Evolutionary conservation across 2,329 filamentous ascomycete species (phyloP), one percentile per base, ranked within the genome.

Genomic region (Amauroascus niger): DNA sequence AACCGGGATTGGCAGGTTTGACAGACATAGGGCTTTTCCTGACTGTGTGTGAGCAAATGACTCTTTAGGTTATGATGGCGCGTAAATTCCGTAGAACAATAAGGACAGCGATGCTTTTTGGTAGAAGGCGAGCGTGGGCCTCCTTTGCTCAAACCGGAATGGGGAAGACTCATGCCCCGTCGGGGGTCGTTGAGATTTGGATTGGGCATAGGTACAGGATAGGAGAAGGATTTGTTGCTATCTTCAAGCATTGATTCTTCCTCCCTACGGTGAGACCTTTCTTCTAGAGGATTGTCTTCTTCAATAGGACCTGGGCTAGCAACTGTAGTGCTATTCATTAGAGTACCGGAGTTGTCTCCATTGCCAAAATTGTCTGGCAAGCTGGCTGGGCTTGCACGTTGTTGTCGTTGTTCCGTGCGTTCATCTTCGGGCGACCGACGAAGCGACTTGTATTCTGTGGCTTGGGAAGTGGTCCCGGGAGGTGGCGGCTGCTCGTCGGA

Each of bases 1-100:
- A 98, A 98, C 50, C 91, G 83, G 69, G 93, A 87, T 62, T 91
- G 82, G 68, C 93, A 98, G n/a, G 87, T 88, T 58, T 88, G 84
- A 67, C 93, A 98, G 26, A 93, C 81, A 65, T 93, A 98, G 0
- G 93, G 93, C 71, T 98, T 98, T 70, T 98, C 93, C 75, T 98
- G 91, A 64, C 90, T 96, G 70, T 97, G 93, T 0, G 93, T 97
- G 66, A 98, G 80, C 54, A 98, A 79, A 72, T 98, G 93, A 62
- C 89, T 96, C 73, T 97, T 98, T 26, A 97, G 79, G 64, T 98
- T 97, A 68, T 97, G 93, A 67, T 97, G 93, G 43, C 93, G 82
- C 26, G 93, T 98, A 62, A 98, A 98, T 64, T 95, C 93, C 4
- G 93, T 96, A 37, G 88, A 82, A 76, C 93, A 98, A 69, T 95